These are phyloP conservation scores for Umbellularia californica DNA, from an alignment of 164 flowering plant species.

Conservation along the genomic window DNA sequence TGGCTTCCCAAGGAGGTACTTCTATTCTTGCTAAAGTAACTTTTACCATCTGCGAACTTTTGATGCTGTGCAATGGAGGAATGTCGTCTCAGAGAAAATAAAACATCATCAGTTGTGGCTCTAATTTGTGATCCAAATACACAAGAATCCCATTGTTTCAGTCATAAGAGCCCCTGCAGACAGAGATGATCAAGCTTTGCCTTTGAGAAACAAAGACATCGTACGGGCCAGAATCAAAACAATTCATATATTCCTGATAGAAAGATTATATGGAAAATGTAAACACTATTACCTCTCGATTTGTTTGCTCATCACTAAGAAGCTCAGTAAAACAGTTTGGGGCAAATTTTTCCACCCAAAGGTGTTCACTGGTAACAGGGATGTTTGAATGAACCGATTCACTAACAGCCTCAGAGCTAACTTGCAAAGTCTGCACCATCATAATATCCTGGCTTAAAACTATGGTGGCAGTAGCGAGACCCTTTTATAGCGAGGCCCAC, in stretches of 20 bases:
- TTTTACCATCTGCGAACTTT: conserved; percentile 30
- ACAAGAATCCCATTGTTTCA: conserved; percentile 95
- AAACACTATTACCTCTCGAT: conserved; percentile 68
- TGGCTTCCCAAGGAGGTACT: conserved; percentile 26
- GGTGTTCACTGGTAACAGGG: conserved; percentile 50
- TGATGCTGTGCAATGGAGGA: conserved; percentile 53
- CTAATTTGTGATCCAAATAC: conserved; percentile 92
- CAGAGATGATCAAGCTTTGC: conserved; percentile 7
- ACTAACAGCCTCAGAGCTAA: conserved; percentile 41
- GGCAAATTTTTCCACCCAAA: conserved; percentile 98
- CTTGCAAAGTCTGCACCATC: conserved; percentile 58
- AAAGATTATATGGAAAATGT: not conserved
- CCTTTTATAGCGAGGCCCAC: too few relatives aligned
- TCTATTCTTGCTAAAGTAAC: conserved; percentile 38
- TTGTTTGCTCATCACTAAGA: conserved; percentile 95
- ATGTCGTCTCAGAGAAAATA: conserved; percentile 78
- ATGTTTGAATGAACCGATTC: conserved; percentile 26
- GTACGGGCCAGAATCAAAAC: conserved; percentile 2
- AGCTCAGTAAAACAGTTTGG: conserved; percentile 94
- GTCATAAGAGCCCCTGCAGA: conserved; percentile 81
- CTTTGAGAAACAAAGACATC: conserved; percentile 5
- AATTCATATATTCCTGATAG: not conserved
- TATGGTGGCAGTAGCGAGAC: too few relatives aligned
- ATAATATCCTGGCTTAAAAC: conserved; percentile 3
- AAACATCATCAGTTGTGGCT: conserved; percentile 73